Evolutionary conservation across 208 protist genomes (phyloP).

Genomic region (Leishmania martiniquensis): DNA sequence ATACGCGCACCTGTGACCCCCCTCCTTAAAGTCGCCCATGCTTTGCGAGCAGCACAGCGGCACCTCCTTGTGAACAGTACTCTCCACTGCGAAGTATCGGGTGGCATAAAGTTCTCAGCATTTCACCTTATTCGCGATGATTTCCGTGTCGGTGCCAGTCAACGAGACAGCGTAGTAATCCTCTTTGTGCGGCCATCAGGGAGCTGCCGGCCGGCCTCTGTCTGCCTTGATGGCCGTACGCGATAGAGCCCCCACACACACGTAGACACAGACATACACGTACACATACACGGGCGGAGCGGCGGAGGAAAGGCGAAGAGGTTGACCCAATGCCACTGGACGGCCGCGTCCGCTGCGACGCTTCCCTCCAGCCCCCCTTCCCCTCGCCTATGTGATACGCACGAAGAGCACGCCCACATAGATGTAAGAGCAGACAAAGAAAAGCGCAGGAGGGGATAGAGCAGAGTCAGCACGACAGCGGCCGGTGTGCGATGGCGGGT

Average conservation of each 20-base stretch:
- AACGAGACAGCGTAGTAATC: constrained; percentile 44
- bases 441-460: not conserved
- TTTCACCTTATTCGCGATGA: constrained; percentile 59
- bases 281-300: no score
- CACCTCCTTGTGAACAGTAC: constrained; percentile 65
- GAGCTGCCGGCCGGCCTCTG: constrained; percentile 13
- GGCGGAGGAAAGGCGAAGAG: not conserved
- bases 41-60: constrained; percentile 80
- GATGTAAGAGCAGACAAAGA: no score
- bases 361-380: not conserved
- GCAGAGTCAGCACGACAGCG: not conserved
- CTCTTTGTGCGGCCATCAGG: constrained; percentile 55
- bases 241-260: no score
- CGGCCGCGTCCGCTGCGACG: not conserved
- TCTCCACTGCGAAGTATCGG: constrained; percentile 33
- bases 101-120: constrained; percentile 67
- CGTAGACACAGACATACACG: no score
- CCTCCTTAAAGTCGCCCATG: constrained; percentile 51
- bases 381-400: no score
- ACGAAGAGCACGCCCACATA: not conserved
- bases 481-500: not conserved
- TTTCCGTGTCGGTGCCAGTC: constrained; percentile 38
- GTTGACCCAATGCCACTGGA: not conserved
- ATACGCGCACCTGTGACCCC: constrained; percentile 49
- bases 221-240: not conserved